These are phyloP conservation scores for Letharia lupina DNA, from an alignment of 495 filamentous ascomycete genomes.

Conservation along the genomic window DNA sequence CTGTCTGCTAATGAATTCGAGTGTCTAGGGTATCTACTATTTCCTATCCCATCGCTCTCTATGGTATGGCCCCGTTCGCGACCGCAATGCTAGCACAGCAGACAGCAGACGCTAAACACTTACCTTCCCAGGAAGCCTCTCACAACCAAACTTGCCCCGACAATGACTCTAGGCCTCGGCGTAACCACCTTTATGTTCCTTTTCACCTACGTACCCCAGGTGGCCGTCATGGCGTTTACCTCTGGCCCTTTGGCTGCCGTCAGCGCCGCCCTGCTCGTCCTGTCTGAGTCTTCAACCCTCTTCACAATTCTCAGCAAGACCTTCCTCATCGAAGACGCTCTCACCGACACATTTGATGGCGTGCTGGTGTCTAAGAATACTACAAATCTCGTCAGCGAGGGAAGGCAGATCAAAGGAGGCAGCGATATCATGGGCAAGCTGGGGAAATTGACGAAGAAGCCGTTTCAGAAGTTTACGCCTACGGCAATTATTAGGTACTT, in stretches of 20 bases:
- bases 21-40: slow-evolving; percentile 64
- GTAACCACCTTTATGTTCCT: slow-evolving; percentile 74
- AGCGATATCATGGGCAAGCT: slow-evolving; percentile 57
- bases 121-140: slow-evolving; percentile 46
- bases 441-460: slow-evolving; percentile 62
- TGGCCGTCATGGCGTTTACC: slow-evolving; percentile 63
- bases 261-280: slow-evolving; percentile 65
- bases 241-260: slow-evolving; percentile 79
- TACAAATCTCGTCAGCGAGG: slow-evolving; percentile 54
- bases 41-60: slow-evolving; percentile 57
- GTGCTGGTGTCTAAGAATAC: slow-evolving; percentile 52
- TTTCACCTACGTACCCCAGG: slow-evolving; percentile 85
- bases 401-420: slow-evolving; percentile 56
- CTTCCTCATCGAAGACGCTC: slow-evolving; percentile 68
- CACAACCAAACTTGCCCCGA: slow-evolving; percentile 57
- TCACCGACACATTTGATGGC: slow-evolving; percentile 88
- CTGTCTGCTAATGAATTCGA: neutral
- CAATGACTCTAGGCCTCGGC: slow-evolving; percentile 58
- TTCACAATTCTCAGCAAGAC: slow-evolving; percentile 64
- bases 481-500: slow-evolving; percentile 59
- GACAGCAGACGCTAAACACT: slow-evolving; percentile 18
- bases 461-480: slow-evolving; percentile 58
- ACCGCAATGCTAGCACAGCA: neutral
- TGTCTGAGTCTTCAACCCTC: slow-evolving; percentile 74
- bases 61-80: slow-evolving; percentile 31